phyloP scores from a whole-genome alignment of 768 basidiomycete species.

The Cubamyces lactineus region DNA sequence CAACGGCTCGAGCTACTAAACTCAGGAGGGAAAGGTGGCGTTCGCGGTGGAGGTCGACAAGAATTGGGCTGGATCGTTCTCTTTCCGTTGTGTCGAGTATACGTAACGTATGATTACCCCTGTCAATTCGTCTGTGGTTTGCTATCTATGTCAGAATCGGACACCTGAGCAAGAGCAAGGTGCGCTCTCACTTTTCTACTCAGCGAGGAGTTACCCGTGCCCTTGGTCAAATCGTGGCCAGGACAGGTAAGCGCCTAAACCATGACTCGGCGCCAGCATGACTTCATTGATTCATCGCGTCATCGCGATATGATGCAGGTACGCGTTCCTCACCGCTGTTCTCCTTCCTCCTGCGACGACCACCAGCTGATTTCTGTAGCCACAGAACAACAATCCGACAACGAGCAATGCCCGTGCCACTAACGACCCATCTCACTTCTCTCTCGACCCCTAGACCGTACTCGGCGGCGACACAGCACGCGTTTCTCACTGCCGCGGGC shows the following conservation, averaged over 20 bases:
- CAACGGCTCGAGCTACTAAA: constrained; percentile 31
- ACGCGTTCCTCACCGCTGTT: not conserved
- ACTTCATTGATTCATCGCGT: no score
- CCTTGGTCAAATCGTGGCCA: no score
- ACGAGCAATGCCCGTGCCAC: constrained; percentile 15
- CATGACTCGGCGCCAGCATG: no score
- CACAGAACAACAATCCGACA: not conserved
- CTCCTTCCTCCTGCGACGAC: not conserved
- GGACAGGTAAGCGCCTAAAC: no score
- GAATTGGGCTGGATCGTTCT: constrained; percentile 8
- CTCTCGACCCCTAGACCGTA: constrained; percentile 44
- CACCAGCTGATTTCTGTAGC: not conserved
- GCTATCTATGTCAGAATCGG: constrained; percentile 19
- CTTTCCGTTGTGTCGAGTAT: constrained; percentile 20
- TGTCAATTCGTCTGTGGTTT: constrained; percentile 5
- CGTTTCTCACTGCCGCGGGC: constrained; percentile 64
- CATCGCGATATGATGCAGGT: no score
- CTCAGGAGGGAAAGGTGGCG: not conserved
- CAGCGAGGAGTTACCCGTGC: no score
- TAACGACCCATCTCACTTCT: constrained; percentile 41
- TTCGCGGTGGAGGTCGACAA: constrained; percentile 3
- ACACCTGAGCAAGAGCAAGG: not conserved
- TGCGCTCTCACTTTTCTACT: not conserved
- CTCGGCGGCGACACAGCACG: constrained; percentile 52
- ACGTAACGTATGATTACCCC: constrained; percentile 18